Conservation (phyloP, 352 stramenopile genomes). For the Pythium plurisporium region DNA sequence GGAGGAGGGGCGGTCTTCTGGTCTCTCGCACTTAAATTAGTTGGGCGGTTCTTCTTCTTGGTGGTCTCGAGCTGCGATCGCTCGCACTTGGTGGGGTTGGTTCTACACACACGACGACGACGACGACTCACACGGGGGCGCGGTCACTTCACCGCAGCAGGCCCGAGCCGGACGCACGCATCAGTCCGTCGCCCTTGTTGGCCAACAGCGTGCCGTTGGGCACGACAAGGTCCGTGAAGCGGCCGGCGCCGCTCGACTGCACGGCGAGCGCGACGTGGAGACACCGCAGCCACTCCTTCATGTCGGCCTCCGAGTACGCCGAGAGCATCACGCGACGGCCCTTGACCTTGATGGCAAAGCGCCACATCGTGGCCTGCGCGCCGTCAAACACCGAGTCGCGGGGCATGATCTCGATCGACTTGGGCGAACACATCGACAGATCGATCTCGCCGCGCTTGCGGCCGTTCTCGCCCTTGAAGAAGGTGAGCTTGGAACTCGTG, state of each 20-base stretch:
- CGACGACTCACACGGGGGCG: too few relatives aligned
- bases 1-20: too few relatives aligned
- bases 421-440: slow-evolving; percentile 51
- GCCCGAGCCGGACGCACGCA: slow-evolving; percentile 45
- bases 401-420: slow-evolving; percentile 82
- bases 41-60: not conserved
- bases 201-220: slow-evolving; percentile 62
- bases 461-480: slow-evolving; percentile 69
- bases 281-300: slow-evolving; percentile 83
- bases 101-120: too few relatives aligned
- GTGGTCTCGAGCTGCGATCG: not conserved
- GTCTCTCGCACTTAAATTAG: slow-evolving; percentile 21
- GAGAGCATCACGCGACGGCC: slow-evolving; percentile 61
- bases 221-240: slow-evolving; percentile 68
- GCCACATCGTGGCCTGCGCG: slow-evolving; percentile 72
- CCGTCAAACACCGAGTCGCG: slow-evolving; percentile 76
- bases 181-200: slow-evolving; percentile 39
- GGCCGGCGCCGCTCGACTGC: slow-evolving; percentile 41
- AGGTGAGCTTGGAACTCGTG: slow-evolving; percentile 60
- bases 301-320: slow-evolving; percentile 75
- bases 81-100: not conserved
- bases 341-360: slow-evolving; percentile 67
- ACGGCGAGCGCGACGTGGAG: slow-evolving; percentile 68
- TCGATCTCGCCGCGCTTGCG: slow-evolving; percentile 68
- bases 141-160: slow-evolving; percentile 24